These are phyloP conservation scores for Hypomyces perniciosus DNA, from an alignment of 2,329 filamentous ascomycete species.

Conservation along the genomic window DNA sequence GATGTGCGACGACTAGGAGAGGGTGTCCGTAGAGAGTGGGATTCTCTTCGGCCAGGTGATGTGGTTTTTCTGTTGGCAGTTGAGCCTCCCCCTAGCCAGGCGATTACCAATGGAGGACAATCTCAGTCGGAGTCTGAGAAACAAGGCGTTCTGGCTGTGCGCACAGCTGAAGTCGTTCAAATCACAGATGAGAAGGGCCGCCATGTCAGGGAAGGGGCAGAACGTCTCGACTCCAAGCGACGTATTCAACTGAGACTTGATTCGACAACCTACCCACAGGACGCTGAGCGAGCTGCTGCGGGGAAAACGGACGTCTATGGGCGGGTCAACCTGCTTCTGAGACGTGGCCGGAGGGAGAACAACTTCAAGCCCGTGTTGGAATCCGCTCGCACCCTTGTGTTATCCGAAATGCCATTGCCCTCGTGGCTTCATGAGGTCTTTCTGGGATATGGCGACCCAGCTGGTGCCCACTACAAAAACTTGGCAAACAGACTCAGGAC, in stretches of 20 bases:
- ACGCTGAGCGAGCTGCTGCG: conserved; percentile 58
- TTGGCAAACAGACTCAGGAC: conserved; percentile 70
- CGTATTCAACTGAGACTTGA: conserved; percentile 79
- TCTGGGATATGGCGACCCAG: conserved; percentile 91
- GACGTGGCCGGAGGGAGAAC: conserved; percentile 82
- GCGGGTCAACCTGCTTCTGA: conserved; percentile 76
- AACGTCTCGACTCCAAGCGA: conserved; percentile 60
- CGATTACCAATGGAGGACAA: conserved; percentile 46
- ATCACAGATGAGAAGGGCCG: conserved; percentile 81
- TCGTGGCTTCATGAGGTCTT: conserved; percentile 96
- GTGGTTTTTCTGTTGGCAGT: conserved; percentile 82
- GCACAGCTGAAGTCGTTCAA: conserved; percentile 80
- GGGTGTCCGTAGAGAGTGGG: conserved; percentile 79
- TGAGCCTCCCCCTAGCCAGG: conserved; percentile 51
- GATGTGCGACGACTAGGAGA: conserved; percentile 77
- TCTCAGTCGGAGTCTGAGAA: conserved; percentile 47
- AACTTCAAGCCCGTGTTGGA: conserved; percentile 94
- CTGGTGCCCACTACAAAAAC: conserved; percentile 78
- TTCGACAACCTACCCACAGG: conserved; percentile 66
- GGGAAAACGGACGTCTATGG: conserved; percentile 78
- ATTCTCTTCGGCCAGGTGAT: conserved; percentile 77
- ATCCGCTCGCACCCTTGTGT: conserved; percentile 78
- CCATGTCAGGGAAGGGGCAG: conserved; percentile 55
- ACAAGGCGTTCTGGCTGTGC: conserved; percentile 62
- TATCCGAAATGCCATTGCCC: conserved; percentile 80